A percentile compares a stretch with the other conserved stretches of the same genome.
phyloP scores from a whole-genome alignment of 1,139 yeast species.

The Pichia sorboxylosa region DNA sequence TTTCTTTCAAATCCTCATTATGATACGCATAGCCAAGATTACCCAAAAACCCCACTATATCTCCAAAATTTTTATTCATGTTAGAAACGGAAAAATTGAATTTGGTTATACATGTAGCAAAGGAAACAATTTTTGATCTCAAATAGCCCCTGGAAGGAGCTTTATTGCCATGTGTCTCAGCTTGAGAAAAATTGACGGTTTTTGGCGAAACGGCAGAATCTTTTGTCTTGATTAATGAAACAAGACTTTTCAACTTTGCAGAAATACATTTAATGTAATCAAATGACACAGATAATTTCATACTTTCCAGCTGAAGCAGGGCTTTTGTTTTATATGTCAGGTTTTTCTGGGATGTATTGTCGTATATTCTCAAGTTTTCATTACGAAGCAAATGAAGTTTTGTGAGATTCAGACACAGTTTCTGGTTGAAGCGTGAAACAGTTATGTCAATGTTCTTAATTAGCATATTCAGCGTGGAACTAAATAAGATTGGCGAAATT shows the following conservation, averaged over 20 bases:
- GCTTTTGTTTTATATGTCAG: background rate
- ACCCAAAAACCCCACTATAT: constrained; percentile 17
- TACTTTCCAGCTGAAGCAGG: no score
- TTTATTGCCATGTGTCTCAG: background rate
- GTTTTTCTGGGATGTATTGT: constrained; percentile 4
- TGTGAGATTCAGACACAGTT: no score
- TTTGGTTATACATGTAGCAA: constrained; percentile 11
- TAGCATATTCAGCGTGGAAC: no score
- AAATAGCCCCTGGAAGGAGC: background rate
- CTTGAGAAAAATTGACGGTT: background rate
- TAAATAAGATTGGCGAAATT: no score
- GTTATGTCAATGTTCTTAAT: no score
- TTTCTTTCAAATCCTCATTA: constrained; percentile 9
- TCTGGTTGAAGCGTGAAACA: no score
- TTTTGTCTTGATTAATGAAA: background rate
- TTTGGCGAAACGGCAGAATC: background rate
- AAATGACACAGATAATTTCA: no score
- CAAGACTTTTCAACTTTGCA: background rate
- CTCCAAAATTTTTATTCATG: constrained; percentile 36
- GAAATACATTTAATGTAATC: no score
- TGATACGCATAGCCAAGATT: constrained; percentile 2
- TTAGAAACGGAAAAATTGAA: constrained; percentile 23
- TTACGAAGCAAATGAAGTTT: no score
- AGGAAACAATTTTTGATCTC: constrained; percentile 4
- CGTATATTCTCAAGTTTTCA: no score